Base-by-base conservation (phyloP, 345 rosid genomes). In the Arabis hirsuta region DNA sequence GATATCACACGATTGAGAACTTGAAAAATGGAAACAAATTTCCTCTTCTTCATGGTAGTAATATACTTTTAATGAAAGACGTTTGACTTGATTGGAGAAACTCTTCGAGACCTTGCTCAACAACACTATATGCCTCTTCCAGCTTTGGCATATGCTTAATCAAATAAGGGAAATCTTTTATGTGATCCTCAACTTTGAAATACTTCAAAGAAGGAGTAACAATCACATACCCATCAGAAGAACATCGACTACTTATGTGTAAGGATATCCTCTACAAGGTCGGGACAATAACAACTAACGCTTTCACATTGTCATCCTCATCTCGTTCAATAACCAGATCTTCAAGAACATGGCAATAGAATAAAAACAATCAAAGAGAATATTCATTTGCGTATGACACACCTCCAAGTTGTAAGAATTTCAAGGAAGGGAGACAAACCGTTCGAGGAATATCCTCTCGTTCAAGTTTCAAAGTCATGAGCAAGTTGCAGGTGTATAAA, bases 71-170 rank as follows among this genome's bases (percentile, higher is more conserved):
- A 47, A 2, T 7, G 44, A 6, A 31, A 63, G 68, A 6, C 16
- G 43, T 46, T 32, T 63, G 31, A 31, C 55, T 24, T 31, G 68
- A 47, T 32, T 32, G 12, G 12, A 63, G 12, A 63, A 62, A 58
- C 31, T 20, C 6, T 0, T 64, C 48, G 31, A 14, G 13, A 13
- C 4, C 9, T 24, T 26, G 9, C 4, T 9, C 2, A 14, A 63
- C 68, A 16, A 1, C 5, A 7, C 32, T 20, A 47, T 63, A 1
- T 47, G 55, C 68, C 12, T 63, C 44, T 11, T 19, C 55, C 11
- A 63, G 44, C 9, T 63, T 10, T 3, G 55, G 44, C 54, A 63
- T 47, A 63, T 7, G 29, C 44, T 31, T 12, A 19, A 63, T 20
- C 55, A 7, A 31, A 47, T 12, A 47, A 19, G 26, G 32, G 68